phyloP scores from a whole-genome alignment of 73 alveolate species.

The Paramecium primaurelia region DNA sequence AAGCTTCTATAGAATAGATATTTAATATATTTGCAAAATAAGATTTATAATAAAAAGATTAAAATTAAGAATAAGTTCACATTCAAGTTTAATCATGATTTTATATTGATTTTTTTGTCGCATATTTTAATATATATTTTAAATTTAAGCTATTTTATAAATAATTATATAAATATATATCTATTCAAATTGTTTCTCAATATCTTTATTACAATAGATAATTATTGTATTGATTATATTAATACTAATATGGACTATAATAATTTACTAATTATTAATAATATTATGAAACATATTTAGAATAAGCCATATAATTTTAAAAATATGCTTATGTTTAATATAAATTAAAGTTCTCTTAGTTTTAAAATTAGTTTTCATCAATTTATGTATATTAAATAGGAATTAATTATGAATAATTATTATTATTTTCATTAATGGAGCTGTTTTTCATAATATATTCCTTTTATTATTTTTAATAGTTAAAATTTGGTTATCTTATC shows the following conservation, averaged over 20 bases:
- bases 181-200: background rate
- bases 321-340: background rate
- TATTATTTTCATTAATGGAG: background rate
- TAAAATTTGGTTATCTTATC: background rate
- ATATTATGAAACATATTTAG: background rate
- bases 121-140: background rate
- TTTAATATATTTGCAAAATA: slow-evolving; percentile 77
- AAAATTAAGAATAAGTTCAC: background rate
- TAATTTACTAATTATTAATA: background rate
- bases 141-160: too few relatives aligned
- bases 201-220: background rate
- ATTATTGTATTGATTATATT: background rate
- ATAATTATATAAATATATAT: too few relatives aligned
- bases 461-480: background rate
- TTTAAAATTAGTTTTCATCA: background rate
- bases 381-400: background rate
- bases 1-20: slow-evolving; percentile 83
- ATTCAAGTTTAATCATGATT: background rate
- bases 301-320: background rate
- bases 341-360: background rate
- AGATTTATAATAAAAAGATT: background rate
- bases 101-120: background rate
- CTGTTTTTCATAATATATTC: background rate
- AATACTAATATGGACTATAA: too few relatives aligned
- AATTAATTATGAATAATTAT: background rate